Evolutionary conservation across 495 filamentous ascomycete species (phyloP).

Genomic region (Penicillium taxi): DNA sequence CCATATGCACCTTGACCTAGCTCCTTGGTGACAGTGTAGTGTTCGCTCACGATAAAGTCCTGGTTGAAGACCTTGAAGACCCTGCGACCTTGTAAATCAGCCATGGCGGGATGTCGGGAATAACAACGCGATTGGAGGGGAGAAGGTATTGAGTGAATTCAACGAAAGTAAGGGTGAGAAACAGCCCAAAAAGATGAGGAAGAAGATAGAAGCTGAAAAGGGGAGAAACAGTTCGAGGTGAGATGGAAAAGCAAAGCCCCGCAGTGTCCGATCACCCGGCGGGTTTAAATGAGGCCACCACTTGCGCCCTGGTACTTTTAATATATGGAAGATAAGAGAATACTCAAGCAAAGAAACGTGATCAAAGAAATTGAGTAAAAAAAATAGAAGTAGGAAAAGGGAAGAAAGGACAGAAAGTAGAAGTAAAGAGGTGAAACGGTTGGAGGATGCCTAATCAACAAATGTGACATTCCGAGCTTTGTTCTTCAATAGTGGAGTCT

Average conservation of each 20-base stretch:
- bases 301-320: no score
- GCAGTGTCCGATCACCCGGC: slow-evolving; percentile 24
- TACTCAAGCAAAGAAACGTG: no score
- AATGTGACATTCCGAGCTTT: no score
- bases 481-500: no score
- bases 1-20: slow-evolving; percentile 96
- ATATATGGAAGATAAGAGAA: no score
- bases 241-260: slow-evolving; percentile 18
- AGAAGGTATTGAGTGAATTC: no score
- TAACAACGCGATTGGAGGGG: slow-evolving; percentile 5
- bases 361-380: no score
- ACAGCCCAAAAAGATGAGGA: slow-evolving; percentile 1
- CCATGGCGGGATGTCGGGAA: slow-evolving; percentile 40
- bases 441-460: no score
- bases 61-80: slow-evolving; percentile 99
- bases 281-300: slow-evolving; percentile 12
- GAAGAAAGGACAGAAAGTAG: no score
- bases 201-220: slow-evolving; percentile 6
- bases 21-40: slow-evolving; percentile 98
- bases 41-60: slow-evolving; percentile 96
- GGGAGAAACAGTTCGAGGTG: slow-evolving; percentile 7
- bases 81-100: slow-evolving; percentile 78
- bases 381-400: no score
- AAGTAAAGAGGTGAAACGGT: no score
- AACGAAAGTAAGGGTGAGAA: no score